Evolutionary conservation across 352 stramenopile species (phyloP).

Genomic region (Phytophthora pinifolia): DNA sequence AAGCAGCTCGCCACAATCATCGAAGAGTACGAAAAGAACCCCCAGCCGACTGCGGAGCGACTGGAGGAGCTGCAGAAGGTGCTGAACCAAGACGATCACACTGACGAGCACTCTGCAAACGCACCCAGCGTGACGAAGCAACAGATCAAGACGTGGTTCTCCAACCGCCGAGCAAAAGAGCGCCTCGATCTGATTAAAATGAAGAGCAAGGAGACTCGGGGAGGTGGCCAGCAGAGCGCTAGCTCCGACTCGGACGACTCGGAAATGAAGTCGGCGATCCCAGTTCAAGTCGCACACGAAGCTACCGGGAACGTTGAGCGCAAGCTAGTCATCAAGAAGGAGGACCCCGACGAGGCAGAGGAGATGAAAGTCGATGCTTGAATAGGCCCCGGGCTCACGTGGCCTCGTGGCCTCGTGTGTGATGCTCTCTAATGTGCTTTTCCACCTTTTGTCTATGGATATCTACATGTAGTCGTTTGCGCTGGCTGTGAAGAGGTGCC

Average conservation of each 20-base stretch:
- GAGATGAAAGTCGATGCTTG: conserved; percentile 31
- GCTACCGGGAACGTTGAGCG: conserved; percentile 13
- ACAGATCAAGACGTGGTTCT: conserved; percentile 87
- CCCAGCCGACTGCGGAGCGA: conserved; percentile 55
- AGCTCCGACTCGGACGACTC: conserved; percentile 41
- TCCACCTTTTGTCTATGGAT: conserved; percentile 12
- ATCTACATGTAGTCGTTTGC: conserved; percentile 1
- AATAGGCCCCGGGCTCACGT: conserved; percentile 25
- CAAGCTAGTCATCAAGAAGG: conserved; percentile 26
- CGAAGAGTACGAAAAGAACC: conserved; percentile 86
- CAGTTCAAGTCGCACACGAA: conserved; percentile 21
- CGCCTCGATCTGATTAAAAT: conserved; percentile 79
- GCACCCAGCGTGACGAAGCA: conserved; percentile 63
- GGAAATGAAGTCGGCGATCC: conserved; percentile 15
- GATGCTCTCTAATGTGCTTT: conserved; percentile 31
- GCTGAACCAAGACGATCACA: conserved; percentile 73
- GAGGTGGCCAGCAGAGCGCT: conserved; percentile 17
- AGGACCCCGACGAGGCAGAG: conserved; percentile 38
- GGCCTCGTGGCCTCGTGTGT: too few relatives aligned
- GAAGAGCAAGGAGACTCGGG: conserved; percentile 57
- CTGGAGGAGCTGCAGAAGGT: conserved; percentile 72
- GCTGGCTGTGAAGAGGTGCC: too few relatives aligned
- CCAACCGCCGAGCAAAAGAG: conserved; percentile 79
- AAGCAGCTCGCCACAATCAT: conserved; percentile 86
- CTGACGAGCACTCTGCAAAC: conserved; percentile 51